A percentile compares a stretch with the other conserved stretches of the same genome.
Conservation (phyloP, 306 rosid genomes). For the Fragaria vesca region DNA sequence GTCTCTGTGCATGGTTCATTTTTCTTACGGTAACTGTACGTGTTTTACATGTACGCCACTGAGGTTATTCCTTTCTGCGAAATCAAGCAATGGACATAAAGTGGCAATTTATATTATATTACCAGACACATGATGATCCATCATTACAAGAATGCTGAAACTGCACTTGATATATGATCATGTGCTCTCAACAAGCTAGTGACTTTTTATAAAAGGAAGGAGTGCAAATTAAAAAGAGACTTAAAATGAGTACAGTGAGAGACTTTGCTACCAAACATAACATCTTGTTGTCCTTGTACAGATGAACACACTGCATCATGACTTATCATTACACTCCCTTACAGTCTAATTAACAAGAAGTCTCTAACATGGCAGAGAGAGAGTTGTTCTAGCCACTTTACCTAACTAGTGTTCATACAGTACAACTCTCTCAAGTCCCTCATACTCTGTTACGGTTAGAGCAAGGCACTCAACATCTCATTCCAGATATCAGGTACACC, state of each 20-base stretch:
- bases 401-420: slow-evolving; percentile 22
- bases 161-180: not conserved
- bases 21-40: not conserved
- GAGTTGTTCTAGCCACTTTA: slow-evolving; percentile 35
- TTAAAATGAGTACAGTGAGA: not conserved
- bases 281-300: slow-evolving; percentile 11
- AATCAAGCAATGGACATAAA: not conserved
- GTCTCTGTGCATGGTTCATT: not conserved
- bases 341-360: slow-evolving; percentile 19
- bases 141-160: slow-evolving; percentile 7
- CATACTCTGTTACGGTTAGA: slow-evolving; percentile 26
- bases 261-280: slow-evolving; percentile 15
- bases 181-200: not conserved
- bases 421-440: not conserved
- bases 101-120: not conserved
- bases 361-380: slow-evolving; percentile 22
- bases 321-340: slow-evolving; percentile 15
- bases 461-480: slow-evolving; percentile 76
- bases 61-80: not conserved
- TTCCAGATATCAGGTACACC: slow-evolving; percentile 98
- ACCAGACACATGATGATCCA: slow-evolving; percentile 16
- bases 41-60: not conserved
- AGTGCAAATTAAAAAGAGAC: not conserved
- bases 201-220: not conserved
- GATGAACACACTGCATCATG: slow-evolving; percentile 8